These are phyloP conservation scores for Fraxinus paxiana DNA, from an alignment of 305 asterid genomes.

Conservation along the genomic window DNA sequence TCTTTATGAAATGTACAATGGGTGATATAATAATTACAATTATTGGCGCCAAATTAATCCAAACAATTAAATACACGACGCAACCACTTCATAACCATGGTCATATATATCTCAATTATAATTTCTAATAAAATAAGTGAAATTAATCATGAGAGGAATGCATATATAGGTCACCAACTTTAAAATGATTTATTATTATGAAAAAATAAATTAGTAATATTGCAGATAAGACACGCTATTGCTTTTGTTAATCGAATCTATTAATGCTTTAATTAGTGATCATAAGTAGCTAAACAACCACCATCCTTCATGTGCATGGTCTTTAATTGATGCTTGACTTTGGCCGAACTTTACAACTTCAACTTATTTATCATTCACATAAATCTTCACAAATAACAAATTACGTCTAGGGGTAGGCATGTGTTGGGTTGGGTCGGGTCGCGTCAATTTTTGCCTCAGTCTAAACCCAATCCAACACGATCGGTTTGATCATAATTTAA, in stretches of 20 bases:
- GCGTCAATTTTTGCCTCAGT: too few species aligned
- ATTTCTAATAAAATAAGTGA: constrained; percentile 11
- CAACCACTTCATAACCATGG: not conserved
- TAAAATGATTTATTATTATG: constrained; percentile 3
- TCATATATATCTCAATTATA: not conserved
- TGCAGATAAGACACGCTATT: not conserved
- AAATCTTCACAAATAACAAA: not conserved
- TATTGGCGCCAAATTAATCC: constrained; percentile 18
- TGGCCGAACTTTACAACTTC: not conserved
- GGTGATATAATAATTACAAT: constrained; percentile 17
- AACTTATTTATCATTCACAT: not conserved
- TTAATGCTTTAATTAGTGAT: not conserved
- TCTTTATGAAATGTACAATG: constrained; percentile 11
- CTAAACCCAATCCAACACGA: too few species aligned
- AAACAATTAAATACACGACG: constrained; percentile 10
- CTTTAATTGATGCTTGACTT: not conserved
- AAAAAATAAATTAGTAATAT: not conserved
- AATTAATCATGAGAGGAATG: constrained; percentile 26
- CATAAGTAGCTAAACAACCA: not conserved
- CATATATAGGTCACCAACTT: constrained; percentile 27
- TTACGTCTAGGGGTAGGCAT: not conserved
- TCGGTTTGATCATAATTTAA: too few species aligned
- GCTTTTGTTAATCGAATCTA: constrained; percentile 17
- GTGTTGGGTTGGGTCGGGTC: too few species aligned
- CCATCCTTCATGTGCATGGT: not conserved